phyloP scores from a whole-genome alignment of 768 basidiomycete species.

The Suillus tomentosus region DNA sequence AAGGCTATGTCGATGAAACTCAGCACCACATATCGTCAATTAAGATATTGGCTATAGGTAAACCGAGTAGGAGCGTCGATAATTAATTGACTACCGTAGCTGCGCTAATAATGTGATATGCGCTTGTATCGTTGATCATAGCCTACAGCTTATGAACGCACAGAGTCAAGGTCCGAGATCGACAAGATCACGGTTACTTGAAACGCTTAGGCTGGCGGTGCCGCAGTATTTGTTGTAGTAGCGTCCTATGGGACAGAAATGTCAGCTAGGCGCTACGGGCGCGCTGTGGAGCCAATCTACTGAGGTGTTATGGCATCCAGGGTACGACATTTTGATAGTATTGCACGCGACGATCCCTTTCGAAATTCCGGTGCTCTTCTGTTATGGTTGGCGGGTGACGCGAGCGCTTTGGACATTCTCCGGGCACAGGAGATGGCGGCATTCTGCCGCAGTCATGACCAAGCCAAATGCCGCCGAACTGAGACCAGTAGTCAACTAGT shows the following conservation, averaged over 20 bases:
- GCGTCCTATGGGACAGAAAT: neutral
- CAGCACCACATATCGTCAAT: neutral
- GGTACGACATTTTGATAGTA: neutral
- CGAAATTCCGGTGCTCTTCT: neutral
- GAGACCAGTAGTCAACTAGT: neutral
- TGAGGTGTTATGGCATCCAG: neutral
- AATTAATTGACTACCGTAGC: neutral
- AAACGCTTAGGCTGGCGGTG: constrained; percentile 2
- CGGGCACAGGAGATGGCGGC: neutral
- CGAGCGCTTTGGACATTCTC: too few relatives aligned
- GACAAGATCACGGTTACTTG: neutral
- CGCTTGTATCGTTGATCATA: neutral
- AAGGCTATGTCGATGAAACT: neutral
- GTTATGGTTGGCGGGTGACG: neutral
- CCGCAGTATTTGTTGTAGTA: neutral
- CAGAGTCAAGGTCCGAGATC: neutral
- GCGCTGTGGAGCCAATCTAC: neutral
- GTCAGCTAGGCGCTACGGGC: neutral
- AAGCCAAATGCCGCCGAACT: neutral
- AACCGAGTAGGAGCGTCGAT: neutral
- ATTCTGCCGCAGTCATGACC: neutral
- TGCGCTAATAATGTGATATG: neutral
- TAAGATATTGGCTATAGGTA: neutral
- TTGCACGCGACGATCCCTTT: neutral
- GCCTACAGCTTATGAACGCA: neutral